Percentiles rank a stretch among this genome's conserved stretches.
Conservation (phyloP, 2,329 filamentous ascomycete genomes). For the Blumeria graminis region DNA sequence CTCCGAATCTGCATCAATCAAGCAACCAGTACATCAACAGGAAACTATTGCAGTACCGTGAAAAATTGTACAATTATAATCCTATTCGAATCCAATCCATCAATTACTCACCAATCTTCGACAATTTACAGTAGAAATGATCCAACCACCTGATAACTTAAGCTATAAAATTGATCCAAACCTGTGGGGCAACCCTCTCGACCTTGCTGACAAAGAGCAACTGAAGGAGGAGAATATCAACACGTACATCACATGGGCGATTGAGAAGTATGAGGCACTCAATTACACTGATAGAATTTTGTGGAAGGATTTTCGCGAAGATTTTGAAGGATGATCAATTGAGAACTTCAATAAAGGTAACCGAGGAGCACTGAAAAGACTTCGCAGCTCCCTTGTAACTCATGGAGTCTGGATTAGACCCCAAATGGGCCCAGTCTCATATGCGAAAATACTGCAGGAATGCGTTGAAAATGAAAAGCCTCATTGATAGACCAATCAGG, state of each 20-base stretch:
- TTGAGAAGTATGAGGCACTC: too few relatives aligned
- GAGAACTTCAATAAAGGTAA: not conserved
- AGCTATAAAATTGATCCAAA: not conserved
- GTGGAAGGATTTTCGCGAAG: not conserved
- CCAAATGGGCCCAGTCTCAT: not conserved
- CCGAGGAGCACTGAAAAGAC: not conserved
- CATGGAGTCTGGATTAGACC: not conserved
- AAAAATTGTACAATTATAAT: not conserved
- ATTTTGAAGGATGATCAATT: not conserved
- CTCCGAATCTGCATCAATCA: not conserved
- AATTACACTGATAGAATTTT: too few relatives aligned
- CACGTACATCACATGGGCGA: too few relatives aligned
- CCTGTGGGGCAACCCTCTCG: not conserved
- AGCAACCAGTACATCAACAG: not conserved
- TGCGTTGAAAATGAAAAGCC: too few relatives aligned
- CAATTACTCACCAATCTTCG: not conserved
- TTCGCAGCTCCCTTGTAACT: not conserved
- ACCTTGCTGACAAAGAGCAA: not conserved
- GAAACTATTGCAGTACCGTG: not conserved
- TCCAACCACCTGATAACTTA: not conserved
- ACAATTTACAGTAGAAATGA: not conserved
- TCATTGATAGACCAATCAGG: too few relatives aligned
- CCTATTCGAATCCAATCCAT: not conserved
- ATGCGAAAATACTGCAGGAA: too few relatives aligned
- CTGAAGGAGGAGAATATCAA: too few relatives aligned